phyloP scores from a whole-genome alignment of 1,284 basidiomycete species.

The Leccinum pachyderme region DNA sequence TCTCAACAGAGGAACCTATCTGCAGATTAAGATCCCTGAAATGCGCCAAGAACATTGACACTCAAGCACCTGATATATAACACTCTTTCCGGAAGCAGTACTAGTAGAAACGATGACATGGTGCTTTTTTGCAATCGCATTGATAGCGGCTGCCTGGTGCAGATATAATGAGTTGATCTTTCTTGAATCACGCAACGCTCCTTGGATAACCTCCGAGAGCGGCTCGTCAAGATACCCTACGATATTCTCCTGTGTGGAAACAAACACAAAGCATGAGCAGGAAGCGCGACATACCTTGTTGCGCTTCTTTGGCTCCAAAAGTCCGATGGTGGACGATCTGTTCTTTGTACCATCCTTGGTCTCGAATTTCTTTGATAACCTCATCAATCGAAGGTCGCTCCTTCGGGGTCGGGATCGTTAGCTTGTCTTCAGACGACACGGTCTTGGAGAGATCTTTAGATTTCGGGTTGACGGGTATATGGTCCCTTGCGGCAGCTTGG shows the following conservation, averaged over 20 bases:
- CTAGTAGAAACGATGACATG: conserved; percentile 89
- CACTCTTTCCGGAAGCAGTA: conserved; percentile 89
- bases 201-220: conserved; percentile 55
- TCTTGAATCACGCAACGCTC: conserved; percentile 62
- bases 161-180: conserved; percentile 70
- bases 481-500: conserved; percentile 62
- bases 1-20: conserved; percentile 69
- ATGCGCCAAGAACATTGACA: background rate
- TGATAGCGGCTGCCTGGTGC: conserved; percentile 80
- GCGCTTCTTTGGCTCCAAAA: conserved; percentile 50
- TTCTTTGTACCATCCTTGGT: conserved; percentile 61
- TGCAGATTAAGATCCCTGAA: background rate
- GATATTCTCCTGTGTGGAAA: background rate
- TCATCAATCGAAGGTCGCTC: conserved; percentile 57
- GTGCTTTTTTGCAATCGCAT: conserved; percentile 57
- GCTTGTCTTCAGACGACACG: conserved; percentile 1
- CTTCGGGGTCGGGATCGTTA: conserved; percentile 45
- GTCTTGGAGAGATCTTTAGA: conserved; percentile 7
- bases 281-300: conserved; percentile 41
- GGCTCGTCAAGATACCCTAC: conserved; percentile 53
- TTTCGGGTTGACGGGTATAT: conserved; percentile 68
- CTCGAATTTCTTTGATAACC: conserved; percentile 57
- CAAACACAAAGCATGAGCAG: background rate
- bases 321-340: conserved; percentile 64
- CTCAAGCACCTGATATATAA: conserved; percentile 74